A percentile compares a stretch with the other conserved stretches of the same genome.
phyloP scores from a whole-genome alignment of 2,329 filamentous ascomycete species.

The Monosporascus sp. region DNA sequence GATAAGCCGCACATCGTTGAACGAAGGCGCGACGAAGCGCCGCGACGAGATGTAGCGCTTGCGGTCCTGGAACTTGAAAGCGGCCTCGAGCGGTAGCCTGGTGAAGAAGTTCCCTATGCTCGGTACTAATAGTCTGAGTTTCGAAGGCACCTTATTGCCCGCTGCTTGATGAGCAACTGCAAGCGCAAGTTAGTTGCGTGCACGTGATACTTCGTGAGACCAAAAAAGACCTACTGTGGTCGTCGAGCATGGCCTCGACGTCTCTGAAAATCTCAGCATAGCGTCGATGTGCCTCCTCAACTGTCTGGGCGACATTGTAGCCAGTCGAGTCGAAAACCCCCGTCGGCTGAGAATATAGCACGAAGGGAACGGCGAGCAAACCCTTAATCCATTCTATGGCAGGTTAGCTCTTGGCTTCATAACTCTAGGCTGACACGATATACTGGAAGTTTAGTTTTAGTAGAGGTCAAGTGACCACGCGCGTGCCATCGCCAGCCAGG shows the following conservation, averaged over 20 bases:
- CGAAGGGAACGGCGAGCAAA: slow-evolving; percentile 89
- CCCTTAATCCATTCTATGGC: slow-evolving; percentile 88
- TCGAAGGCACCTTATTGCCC: slow-evolving; percentile 67
- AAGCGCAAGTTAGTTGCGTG: slow-evolving; percentile 1
- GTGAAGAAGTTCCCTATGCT: slow-evolving; percentile 94
- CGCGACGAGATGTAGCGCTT: slow-evolving; percentile 83
- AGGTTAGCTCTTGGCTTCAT: slow-evolving; percentile 1
- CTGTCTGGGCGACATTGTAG: slow-evolving; percentile 63
- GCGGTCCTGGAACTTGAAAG: slow-evolving; percentile 85
- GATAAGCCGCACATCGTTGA: slow-evolving; percentile 91
- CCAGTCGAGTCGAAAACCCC: slow-evolving; percentile 71
- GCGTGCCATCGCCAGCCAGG: too few relatives aligned
- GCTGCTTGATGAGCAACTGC: slow-evolving; percentile 66
- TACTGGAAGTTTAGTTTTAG: too few relatives aligned
- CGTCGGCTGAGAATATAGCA: slow-evolving; percentile 91
- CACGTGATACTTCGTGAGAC: background rate
- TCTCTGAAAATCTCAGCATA: slow-evolving; percentile 96
- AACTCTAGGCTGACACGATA: too few relatives aligned
- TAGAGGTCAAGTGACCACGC: too few relatives aligned
- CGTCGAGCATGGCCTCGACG: slow-evolving; percentile 84
- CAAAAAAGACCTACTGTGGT: slow-evolving; percentile 65
- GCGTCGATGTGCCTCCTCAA: slow-evolving; percentile 73
- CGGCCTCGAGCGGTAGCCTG: slow-evolving; percentile 75
- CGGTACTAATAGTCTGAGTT: slow-evolving; percentile 87
- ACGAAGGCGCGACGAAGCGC: slow-evolving; percentile 90